Evolutionary conservation across 345 rosid genomes (phyloP).

Genomic region (Psidium friedrichsthalianum): DNA sequence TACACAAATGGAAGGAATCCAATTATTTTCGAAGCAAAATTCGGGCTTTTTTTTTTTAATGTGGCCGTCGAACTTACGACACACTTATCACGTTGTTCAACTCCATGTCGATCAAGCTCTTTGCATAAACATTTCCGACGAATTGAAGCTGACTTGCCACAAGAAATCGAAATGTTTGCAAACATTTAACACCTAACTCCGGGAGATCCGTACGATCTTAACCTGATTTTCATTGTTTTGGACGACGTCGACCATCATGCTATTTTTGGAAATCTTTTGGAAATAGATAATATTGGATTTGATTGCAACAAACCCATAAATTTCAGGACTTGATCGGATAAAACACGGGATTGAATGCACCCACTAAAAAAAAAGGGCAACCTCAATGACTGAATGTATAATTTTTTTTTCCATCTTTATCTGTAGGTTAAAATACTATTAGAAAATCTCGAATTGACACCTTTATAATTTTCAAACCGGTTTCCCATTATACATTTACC

Average conservation of each 20-base stretch:
- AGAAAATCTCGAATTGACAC: not conserved
- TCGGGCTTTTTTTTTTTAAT: not conserved
- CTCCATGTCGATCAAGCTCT: not conserved
- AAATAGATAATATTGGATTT: not conserved
- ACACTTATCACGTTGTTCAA: not conserved
- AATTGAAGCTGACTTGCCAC: not conserved
- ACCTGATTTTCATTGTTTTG: not conserved
- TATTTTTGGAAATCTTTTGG: not conserved
- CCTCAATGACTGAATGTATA: not conserved
- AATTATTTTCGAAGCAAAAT: not conserved
- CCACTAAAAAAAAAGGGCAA: not conserved
- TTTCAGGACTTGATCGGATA: not conserved
- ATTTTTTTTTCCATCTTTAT: not conserved
- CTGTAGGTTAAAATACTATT: not conserved
- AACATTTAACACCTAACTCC: not conserved
- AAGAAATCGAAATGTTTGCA: accelerated
- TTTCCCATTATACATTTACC: accelerated
- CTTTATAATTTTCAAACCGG: not conserved
- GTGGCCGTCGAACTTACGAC: not conserved
- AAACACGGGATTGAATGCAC: not conserved
- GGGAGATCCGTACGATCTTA: accelerated
- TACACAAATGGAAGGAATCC: not conserved
- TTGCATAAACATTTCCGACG: not conserved
- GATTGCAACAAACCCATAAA: not conserved
- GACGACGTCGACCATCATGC: too few relatives aligned